A percentile compares a stretch with the other conserved stretches of the same genome.
phyloP scores from a whole-genome alignment of 2,329 filamentous ascomycete species.

The Pseudocercospora eumusae region DNA sequence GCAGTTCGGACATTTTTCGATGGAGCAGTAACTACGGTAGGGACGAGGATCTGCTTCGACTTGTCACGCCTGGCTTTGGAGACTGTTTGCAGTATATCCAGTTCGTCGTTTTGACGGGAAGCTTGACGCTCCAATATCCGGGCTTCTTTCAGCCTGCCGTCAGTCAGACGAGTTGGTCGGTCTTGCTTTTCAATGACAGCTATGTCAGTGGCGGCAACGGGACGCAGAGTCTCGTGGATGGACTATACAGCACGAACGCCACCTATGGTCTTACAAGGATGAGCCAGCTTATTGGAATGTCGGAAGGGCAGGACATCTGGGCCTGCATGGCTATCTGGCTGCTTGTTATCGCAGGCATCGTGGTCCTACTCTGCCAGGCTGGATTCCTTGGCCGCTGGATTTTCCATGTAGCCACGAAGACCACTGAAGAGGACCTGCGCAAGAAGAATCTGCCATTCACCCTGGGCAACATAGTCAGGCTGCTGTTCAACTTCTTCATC shows the following conservation, averaged over 20 bases:
- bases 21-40: slow-evolving; percentile 98
- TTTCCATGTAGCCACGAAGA: slow-evolving; percentile 68
- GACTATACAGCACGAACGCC: slow-evolving; percentile 79
- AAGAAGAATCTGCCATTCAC: slow-evolving; percentile 88
- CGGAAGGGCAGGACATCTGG: slow-evolving; percentile 78
- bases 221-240: slow-evolving; percentile 71
- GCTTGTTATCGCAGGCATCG: slow-evolving; percentile 69
- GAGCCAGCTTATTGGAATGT: slow-evolving; percentile 81
- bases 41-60: slow-evolving; percentile 83
- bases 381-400: slow-evolving; percentile 78
- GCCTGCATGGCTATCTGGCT: slow-evolving; percentile 92
- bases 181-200: slow-evolving; percentile 89
- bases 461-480: slow-evolving; percentile 62
- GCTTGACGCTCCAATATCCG: slow-evolving; percentile 82
- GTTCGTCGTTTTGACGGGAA: slow-evolving; percentile 85
- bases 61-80: slow-evolving; percentile 94
- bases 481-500: slow-evolving; percentile 90
- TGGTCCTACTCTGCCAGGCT: slow-evolving; percentile 70
- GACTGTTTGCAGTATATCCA: slow-evolving; percentile 98
- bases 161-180: slow-evolving; percentile 84
- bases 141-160: slow-evolving; percentile 92
- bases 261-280: slow-evolving; percentile 77
- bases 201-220: slow-evolving; percentile 71
- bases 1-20: slow-evolving; percentile 82
- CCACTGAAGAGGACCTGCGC: slow-evolving; percentile 80